These are phyloP conservation scores for Fusarium dlaminii DNA, from an alignment of 2,329 filamentous ascomycete genomes.

Conservation along the genomic window DNA sequence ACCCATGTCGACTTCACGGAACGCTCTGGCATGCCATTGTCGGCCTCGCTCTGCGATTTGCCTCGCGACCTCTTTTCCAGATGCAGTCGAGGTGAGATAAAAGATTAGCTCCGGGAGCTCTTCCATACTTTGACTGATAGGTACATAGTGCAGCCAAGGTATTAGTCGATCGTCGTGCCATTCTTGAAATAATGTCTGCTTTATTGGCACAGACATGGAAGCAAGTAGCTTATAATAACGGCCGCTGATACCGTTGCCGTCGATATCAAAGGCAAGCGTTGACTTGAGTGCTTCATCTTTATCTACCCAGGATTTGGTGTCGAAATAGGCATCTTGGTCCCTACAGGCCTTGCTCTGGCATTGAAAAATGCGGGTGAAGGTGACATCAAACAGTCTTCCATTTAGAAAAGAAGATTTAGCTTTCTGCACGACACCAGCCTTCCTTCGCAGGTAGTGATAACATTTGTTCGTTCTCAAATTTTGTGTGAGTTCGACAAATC, in stretches of 20 bases:
- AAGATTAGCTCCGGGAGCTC: conserved; percentile 62
- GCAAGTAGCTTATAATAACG: conserved; percentile 61
- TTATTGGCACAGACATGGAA: conserved; percentile 58
- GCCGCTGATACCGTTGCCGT: conserved; percentile 65
- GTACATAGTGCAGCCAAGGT: conserved; percentile 66
- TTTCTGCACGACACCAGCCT: background rate
- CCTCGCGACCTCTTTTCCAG: conserved; percentile 58
- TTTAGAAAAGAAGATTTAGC: background rate
- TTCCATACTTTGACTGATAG: conserved; percentile 58
- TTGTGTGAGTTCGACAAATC: background rate
- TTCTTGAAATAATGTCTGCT: conserved; percentile 62
- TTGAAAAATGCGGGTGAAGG: conserved; percentile 57
- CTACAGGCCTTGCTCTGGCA: conserved; percentile 50
- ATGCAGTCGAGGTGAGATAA: conserved; percentile 55
- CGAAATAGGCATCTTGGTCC: conserved; percentile 47
- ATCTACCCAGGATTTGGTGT: conserved; percentile 42
- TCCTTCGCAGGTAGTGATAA: background rate
- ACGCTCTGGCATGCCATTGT: conserved; percentile 62
- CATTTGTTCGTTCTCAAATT: background rate
- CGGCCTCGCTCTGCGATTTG: conserved; percentile 63
- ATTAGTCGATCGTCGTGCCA: conserved; percentile 66
- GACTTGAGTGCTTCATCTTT: conserved; percentile 49
- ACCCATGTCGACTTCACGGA: conserved; percentile 67
- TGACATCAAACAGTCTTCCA: background rate
- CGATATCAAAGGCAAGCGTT: conserved; percentile 59